A percentile compares a stretch with the other conserved stretches of the same genome.
phyloP scores from a whole-genome alignment of 306 rosid species.

The Vigna mungo region DNA sequence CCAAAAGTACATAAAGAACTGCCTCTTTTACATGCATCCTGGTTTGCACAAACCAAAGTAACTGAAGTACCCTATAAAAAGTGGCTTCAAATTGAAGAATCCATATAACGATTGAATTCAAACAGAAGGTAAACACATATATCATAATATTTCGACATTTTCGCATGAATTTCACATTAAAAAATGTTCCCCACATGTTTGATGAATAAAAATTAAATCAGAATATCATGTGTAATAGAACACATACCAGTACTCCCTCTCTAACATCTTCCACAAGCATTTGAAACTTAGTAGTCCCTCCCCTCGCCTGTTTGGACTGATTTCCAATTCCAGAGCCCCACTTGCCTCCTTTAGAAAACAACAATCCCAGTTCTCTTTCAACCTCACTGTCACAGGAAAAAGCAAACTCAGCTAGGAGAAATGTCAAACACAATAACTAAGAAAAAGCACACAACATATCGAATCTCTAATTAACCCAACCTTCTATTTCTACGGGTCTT shows the following conservation, averaged over 20 bases:
- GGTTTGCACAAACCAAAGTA: constrained; percentile 12
- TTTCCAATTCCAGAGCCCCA: constrained; percentile 72
- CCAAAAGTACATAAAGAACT: background rate
- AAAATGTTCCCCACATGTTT: constrained; percentile 10
- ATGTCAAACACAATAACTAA: background rate
- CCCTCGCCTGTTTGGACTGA: constrained; percentile 70
- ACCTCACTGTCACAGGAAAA: constrained; percentile 76
- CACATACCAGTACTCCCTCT: constrained; percentile 94
- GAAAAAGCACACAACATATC: constrained; percentile 11
- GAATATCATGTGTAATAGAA: background rate
- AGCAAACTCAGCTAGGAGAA: constrained; percentile 26
- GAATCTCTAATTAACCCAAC: constrained; percentile 43
- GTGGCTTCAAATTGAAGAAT: background rate
- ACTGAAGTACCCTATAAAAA: constrained; percentile 8
- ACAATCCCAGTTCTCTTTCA: constrained; percentile 86
- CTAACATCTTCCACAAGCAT: constrained; percentile 97
- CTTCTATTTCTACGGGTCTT: constrained; percentile 93
- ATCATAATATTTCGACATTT: background rate
- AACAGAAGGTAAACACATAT: background rate
- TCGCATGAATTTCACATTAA: no score
- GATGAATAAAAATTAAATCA: background rate
- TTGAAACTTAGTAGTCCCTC: constrained; percentile 76
- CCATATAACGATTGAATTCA: background rate
- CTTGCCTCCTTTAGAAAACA: constrained; percentile 84
- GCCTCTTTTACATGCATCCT: background rate